Percentiles rank a stretch among this genome's conserved stretches.
phyloP scores from a whole-genome alignment of 768 basidiomycete genomes.

The Lyophyllum shimeji region DNA sequence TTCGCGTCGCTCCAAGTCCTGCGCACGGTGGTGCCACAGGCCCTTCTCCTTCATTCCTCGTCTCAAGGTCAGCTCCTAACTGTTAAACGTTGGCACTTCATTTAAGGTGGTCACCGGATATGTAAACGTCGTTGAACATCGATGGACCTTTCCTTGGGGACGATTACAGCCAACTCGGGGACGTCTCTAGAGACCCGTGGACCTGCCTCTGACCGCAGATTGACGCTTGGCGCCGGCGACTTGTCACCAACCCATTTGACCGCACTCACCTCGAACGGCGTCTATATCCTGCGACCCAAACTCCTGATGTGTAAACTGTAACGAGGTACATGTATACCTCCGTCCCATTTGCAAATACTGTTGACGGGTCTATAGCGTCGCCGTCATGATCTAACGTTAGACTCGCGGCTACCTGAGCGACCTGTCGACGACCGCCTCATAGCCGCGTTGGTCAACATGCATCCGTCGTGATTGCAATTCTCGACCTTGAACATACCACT shows the following conservation, averaged over 20 bases:
- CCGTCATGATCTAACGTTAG: too few species aligned
- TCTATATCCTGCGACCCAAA: too few species aligned
- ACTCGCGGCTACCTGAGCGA: too few species aligned
- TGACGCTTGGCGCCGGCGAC: not conserved
- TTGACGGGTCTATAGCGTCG: not conserved
- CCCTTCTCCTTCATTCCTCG: not conserved
- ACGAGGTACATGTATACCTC: not conserved
- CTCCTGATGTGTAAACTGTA: not conserved
- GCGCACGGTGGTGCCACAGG: not conserved
- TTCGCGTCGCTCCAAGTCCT: not conserved
- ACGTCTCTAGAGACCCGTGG: not conserved
- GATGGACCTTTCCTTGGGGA: not conserved
- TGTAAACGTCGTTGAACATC: not conserved
- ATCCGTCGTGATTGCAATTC: not conserved
- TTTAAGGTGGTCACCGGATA: not conserved
- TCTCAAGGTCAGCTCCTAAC: not conserved
- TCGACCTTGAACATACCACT: not conserved
- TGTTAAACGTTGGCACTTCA: not conserved
- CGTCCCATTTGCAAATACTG: not conserved
- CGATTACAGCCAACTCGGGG: not conserved
- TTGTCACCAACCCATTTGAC: not conserved
- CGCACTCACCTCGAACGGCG: too few species aligned
- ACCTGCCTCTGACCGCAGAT: not conserved
- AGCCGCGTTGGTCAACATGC: too few species aligned
- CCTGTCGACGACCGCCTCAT: too few species aligned